phyloP scores from a whole-genome alignment of 2,329 filamentous ascomycete species.

The Apiospora marii region DNA sequence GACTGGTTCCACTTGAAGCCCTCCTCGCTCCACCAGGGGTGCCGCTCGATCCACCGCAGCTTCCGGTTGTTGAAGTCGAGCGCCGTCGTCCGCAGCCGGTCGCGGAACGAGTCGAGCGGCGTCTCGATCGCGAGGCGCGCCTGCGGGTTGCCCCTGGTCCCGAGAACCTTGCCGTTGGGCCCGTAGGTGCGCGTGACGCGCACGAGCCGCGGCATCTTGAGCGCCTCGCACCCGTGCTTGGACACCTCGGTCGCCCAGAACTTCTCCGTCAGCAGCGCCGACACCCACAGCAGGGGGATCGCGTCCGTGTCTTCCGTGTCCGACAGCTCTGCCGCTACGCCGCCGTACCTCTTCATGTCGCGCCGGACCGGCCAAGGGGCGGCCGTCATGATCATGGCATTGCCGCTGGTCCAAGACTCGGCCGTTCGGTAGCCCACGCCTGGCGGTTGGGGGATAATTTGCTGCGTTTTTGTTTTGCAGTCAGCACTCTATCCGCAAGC shows the following conservation, averaged over 20 bases:
- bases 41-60: not conserved
- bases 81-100: not conserved
- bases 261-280: not conserved
- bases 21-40: not conserved
- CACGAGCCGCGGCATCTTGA: not conserved
- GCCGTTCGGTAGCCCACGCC: not conserved
- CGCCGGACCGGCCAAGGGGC: not conserved
- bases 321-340: not conserved
- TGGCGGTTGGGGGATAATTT: not conserved
- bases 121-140: not conserved
- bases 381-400: not conserved
- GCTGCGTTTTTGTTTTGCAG: not conserved
- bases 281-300: not conserved
- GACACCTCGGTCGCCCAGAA: not conserved
- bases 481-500: not conserved
- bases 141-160: too few relatives aligned
- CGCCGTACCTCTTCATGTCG: not conserved
- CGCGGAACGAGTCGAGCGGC: not conserved
- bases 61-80: not conserved
- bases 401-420: not conserved
- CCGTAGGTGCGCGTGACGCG: not conserved
- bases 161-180: rapidly evolving
- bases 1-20: not conserved
- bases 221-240: not conserved
- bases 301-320: not conserved